phyloP scores from a whole-genome alignment of 495 filamentous ascomycete species.

The Hyaloscypha finlandica region DNA sequence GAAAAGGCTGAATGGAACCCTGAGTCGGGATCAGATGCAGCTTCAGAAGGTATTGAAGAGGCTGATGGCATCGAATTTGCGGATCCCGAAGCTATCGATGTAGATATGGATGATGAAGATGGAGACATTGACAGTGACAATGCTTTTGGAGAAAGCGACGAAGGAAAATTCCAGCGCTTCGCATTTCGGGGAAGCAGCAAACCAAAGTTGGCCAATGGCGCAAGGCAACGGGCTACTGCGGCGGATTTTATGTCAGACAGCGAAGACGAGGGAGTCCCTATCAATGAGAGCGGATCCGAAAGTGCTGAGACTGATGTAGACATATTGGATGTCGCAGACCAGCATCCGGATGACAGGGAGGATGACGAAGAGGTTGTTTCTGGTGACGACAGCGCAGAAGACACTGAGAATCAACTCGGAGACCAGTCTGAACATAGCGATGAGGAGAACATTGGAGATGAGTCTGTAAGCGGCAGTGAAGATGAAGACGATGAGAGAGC shows the following conservation, averaged over 20 bases:
- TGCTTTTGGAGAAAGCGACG: constrained; percentile 60
- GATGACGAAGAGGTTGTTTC: constrained; percentile 32
- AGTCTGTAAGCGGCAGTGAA: constrained; percentile 36
- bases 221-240: constrained; percentile 43
- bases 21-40: constrained; percentile 35
- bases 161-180: constrained; percentile 56
- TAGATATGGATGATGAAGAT: constrained; percentile 47
- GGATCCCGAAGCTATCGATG: constrained; percentile 46
- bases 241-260: constrained; percentile 53
- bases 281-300: constrained; percentile 33
- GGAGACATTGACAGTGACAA: constrained; percentile 64
- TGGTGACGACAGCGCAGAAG: constrained; percentile 34
- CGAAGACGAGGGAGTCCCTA: constrained; percentile 38
- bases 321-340: constrained; percentile 31
- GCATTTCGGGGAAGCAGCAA: constrained; percentile 56
- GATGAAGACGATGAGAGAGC: constrained; percentile 41
- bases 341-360: constrained; percentile 31
- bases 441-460: constrained; percentile 35
- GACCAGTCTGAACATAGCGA: constrained; percentile 40
- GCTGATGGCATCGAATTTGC: constrained; percentile 38
- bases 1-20: constrained; percentile 38
- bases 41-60: constrained; percentile 38
- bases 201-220: constrained; percentile 32
- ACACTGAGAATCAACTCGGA: constrained; percentile 33
- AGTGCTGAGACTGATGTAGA: constrained; percentile 33